These are phyloP conservation scores for Solanum piurae DNA, from an alignment of 257 asterid species.

Conservation along the genomic window DNA sequence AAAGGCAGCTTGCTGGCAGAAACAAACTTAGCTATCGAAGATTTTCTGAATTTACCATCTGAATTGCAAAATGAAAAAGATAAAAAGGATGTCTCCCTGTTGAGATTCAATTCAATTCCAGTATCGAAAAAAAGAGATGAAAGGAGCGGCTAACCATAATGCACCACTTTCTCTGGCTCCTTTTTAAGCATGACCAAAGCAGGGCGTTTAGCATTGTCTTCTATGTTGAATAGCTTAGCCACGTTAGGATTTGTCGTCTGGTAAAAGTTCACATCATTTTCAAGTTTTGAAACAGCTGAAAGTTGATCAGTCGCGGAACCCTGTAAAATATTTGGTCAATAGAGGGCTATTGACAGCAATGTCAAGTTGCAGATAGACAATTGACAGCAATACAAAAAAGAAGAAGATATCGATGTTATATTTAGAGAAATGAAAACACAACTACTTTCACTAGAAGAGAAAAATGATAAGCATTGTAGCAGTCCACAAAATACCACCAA, in stretches of 20 bases:
- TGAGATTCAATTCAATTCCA: not conserved
- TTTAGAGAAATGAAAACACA: not conserved
- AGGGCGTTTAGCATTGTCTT: constrained; percentile 50
- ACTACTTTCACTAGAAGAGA: not conserved
- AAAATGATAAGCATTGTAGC: not conserved
- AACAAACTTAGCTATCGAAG: constrained; percentile 61
- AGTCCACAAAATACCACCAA: constrained; percentile 46
- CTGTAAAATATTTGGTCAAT: constrained; percentile 17
- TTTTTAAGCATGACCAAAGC: constrained; percentile 62
- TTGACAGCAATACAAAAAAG: not conserved
- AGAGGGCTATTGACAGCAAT: not conserved
- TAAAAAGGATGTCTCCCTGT: not conserved
- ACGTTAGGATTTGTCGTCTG: constrained; percentile 64
- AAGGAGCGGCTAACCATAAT: constrained; percentile 41
- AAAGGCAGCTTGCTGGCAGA: constrained; percentile 80
- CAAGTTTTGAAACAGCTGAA: constrained; percentile 65
- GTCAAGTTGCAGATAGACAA: not conserved
- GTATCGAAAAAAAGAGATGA: not conserved
- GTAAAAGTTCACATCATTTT: constrained; percentile 62
- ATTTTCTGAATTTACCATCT: constrained; percentile 65
- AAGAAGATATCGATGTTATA: not conserved
- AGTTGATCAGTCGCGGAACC: constrained; percentile 66
- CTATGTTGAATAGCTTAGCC: constrained; percentile 64
- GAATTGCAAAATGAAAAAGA: constrained; percentile 1
- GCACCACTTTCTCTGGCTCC: constrained; percentile 51